Base-by-base conservation (phyloP, 345 rosid genomes). In the Euclidium syriacum region DNA sequence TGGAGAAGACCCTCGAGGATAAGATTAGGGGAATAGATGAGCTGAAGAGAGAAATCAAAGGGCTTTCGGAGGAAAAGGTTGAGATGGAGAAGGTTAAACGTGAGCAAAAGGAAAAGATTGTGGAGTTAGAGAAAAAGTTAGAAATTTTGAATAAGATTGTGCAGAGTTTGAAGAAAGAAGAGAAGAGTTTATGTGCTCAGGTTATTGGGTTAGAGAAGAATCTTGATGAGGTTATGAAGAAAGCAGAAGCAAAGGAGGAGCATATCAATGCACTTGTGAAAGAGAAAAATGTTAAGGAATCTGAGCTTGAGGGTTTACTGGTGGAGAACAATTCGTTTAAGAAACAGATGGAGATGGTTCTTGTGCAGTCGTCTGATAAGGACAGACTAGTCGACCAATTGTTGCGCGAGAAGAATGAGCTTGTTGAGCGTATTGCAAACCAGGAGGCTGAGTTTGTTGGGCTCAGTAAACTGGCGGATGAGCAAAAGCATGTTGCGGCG, bases 151-250 rank as follows among this genome's bases (percentile, higher is more conserved):
- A 62, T 66, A 80, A 55, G 69, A 53, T 41, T 32, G 67, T 67
- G 38, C 18, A 24, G 57, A 67, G 64, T 53, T 74, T 79, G 75
- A 64, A 47, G 20, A 71, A 62, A 43, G 86, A 85, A 70, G 85
- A 68, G 73, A 50, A 41, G n/a, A 38, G 58, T 19, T 53, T 83
- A 70, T 59, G 48, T 10, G 67, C 3, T 19, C 80, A 78, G 66
- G 61, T 79, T 39, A 15, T 64, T 18, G 79, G 65, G 71, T 73
- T 87, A 75, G 88, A 80, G 72, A 85, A 73, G 73, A 69, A 51
- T 29, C 73, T 7, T 30, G 75, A 36, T 24, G 77, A 72, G 43
- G 81, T 76, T 5, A 29, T 11, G 55, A 77, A 77, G 42, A 72
- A 72, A 67, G 78, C 49, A 26, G 64, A 70, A 58, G 81, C 57